A percentile compares a stretch with the other conserved stretches of the same genome.
Conservation (phyloP, 768 basidiomycete genomes). For the Hygrocybe coccinea region DNA sequence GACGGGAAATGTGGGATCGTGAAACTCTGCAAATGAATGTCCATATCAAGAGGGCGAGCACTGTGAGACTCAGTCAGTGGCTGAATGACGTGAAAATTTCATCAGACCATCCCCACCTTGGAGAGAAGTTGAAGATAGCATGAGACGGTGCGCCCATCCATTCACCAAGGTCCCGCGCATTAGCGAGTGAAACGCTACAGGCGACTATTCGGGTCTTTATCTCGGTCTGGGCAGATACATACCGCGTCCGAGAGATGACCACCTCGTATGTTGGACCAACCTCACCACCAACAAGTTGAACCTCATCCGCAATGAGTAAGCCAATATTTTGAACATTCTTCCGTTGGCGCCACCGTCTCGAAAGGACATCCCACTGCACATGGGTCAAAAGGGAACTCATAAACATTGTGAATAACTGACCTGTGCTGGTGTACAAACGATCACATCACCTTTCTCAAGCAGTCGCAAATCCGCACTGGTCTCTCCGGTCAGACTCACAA, state of each 20-base stretch:
- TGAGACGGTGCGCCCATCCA: constrained; percentile 96
- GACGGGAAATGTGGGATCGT: constrained; percentile 97
- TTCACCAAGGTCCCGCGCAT: constrained; percentile 91
- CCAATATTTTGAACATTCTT: constrained; percentile 95
- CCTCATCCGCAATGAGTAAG: constrained; percentile 88
- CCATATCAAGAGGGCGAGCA: constrained; percentile 94
- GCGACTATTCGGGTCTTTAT: constrained; percentile 91
- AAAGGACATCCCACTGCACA: too few species aligned
- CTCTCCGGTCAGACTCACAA: constrained; percentile 91
- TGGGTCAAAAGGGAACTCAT: constrained; percentile 25
- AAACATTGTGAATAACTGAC: constrained; percentile 36
- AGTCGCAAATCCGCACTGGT: constrained; percentile 85
- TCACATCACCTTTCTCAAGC: constrained; percentile 85
- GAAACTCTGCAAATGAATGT: constrained; percentile 95
- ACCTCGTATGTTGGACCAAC: constrained; percentile 96
- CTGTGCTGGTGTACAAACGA: constrained; percentile 90
- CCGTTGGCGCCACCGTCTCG: constrained; percentile 91
- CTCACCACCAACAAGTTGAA: constrained; percentile 92
- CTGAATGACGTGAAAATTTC: neutral
- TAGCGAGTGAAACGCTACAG: constrained; percentile 90
- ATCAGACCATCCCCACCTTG: constrained; percentile 48
- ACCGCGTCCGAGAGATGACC: constrained; percentile 90
- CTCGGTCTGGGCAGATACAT: constrained; percentile 91
- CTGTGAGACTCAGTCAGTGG: constrained; percentile 35
- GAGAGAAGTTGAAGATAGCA: constrained; percentile 96